These are phyloP conservation scores for Tetrahymena borealis DNA, from an alignment of 73 alveolate genomes.

Conservation along the genomic window DNA sequence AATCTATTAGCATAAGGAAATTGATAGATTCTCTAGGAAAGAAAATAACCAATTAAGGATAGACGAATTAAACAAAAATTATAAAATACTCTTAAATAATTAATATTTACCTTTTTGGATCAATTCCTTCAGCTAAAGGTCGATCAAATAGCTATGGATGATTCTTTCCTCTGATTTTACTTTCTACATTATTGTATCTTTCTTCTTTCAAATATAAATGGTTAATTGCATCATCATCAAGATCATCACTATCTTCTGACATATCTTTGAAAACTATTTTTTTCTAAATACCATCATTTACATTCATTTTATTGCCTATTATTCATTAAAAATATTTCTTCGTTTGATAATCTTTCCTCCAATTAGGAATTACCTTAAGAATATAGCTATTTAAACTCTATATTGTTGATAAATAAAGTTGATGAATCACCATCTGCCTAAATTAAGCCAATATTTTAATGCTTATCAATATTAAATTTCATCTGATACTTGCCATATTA, in stretches of 20 bases:
- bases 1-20: no score
- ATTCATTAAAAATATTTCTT: not conserved
- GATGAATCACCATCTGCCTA: not conserved
- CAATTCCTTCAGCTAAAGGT: no score
- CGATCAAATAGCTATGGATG: not conserved
- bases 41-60: no score
- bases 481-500: not conserved
- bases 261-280: no score
- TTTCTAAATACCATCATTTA: not conserved
- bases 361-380: not conserved
- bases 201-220: not conserved
- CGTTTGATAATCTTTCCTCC: not conserved
- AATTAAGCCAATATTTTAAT: not conserved
- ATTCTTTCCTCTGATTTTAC: not conserved
- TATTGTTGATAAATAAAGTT: not conserved
- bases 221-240: not conserved
- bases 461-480: not conserved
- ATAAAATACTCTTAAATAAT: not conserved
- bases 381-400: not conserved
- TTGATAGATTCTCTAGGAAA: no score
- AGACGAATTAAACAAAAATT: no score
- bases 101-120: not conserved
- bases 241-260: not conserved
- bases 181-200: not conserved
- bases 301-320: not conserved